These are phyloP conservation scores for Xylariaceae sp. DNA, from an alignment of 2,329 filamentous ascomycete genomes.

Conservation along the genomic window DNA sequence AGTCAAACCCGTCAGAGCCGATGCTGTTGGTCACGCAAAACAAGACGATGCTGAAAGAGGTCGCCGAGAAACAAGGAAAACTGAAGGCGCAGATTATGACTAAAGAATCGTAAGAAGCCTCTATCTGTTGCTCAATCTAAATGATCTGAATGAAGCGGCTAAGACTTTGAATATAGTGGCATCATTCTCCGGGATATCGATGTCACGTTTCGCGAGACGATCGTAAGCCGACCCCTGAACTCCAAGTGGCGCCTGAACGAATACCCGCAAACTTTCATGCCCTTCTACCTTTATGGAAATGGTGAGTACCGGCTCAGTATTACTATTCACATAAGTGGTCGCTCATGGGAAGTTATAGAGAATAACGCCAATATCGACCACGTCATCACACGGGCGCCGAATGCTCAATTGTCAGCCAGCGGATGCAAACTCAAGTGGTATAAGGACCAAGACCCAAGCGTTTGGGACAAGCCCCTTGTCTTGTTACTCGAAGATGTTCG, in stretches of 20 bases:
- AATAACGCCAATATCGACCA: conserved; percentile 41
- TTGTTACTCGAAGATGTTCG: conserved; percentile 32
- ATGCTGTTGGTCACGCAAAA: conserved; percentile 29
- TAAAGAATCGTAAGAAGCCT: conserved; percentile 27
- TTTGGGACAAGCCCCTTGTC: conserved; percentile 27
- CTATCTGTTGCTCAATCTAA: neutral
- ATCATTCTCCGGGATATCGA: conserved; percentile 27
- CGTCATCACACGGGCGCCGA: conserved; percentile 41
- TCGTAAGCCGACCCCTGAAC: conserved; percentile 37
- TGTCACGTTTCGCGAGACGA: conserved; percentile 23
- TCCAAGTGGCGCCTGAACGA: conserved; percentile 32
- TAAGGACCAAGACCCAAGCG: conserved; percentile 7
- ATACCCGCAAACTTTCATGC: conserved; percentile 39
- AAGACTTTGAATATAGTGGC: conserved; percentile 11
- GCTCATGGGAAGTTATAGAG: conserved; percentile 12
- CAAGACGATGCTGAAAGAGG: conserved; percentile 25
- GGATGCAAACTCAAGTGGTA: conserved; percentile 22
- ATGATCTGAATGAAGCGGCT: neutral
- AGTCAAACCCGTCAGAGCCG: conserved; percentile 26
- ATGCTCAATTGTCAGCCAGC: conserved; percentile 35
- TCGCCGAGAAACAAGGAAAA: conserved; percentile 22
- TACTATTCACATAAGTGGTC: neutral
- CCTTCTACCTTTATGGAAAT: conserved; percentile 44
- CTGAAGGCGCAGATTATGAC: conserved; percentile 32
- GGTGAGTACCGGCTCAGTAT: conserved; percentile 8